Evolutionary conservation across 768 basidiomycete species (phyloP).

Genomic region (Suillus subluteus): DNA sequence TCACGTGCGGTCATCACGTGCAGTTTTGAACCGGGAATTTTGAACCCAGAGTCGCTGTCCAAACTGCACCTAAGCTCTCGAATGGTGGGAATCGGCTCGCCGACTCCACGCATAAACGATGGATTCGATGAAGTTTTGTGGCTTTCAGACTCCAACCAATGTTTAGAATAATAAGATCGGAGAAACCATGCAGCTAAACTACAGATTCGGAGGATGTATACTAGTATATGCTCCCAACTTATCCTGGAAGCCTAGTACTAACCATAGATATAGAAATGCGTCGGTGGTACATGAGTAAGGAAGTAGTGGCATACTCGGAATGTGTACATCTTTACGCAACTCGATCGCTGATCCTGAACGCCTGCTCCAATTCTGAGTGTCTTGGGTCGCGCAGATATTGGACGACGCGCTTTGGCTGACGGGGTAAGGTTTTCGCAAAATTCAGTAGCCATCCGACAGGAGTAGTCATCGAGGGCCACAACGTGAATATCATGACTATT

Average conservation of each 20-base stretch:
- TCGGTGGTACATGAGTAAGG: not conserved
- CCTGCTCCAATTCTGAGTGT: not conserved
- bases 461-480: constrained; percentile 19
- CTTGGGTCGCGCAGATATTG: not conserved
- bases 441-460: not conserved
- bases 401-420: not conserved
- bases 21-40: too few relatives aligned
- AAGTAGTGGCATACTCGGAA: not conserved
- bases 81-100: not conserved
- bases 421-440: not conserved
- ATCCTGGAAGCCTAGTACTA: not conserved
- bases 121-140: not conserved
- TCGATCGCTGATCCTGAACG: not conserved
- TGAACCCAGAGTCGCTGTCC: too few relatives aligned
- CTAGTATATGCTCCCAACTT: not conserved
- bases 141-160: not conserved
- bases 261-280: not conserved
- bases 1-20: too few relatives aligned
- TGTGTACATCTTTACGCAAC: not conserved
- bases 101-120: not conserved
- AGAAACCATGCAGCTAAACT: not conserved
- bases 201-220: not conserved
- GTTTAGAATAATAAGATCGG: not conserved
- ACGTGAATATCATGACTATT: constrained; percentile 23
- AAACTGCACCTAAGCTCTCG: too few relatives aligned